phyloP scores from a whole-genome alignment of 371 early-diverging fungal genomes.

The Lichtheimia ramosa region DNA sequence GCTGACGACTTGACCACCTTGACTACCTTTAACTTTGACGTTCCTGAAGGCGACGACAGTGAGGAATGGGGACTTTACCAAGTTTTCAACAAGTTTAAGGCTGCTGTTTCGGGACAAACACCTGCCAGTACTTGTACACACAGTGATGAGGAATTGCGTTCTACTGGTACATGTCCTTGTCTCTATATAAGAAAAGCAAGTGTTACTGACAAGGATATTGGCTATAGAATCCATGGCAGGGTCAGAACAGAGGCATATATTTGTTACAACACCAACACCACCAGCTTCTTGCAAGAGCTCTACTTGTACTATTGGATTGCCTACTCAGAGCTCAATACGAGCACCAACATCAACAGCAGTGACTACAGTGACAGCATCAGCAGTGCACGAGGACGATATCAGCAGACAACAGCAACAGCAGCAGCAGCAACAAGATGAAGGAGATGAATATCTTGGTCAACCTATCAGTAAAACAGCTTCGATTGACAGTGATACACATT shows the following conservation, averaged over 20 bases:
- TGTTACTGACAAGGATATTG: background rate
- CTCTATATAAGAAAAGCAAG: background rate
- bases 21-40: conserved; percentile 48
- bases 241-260: conserved; percentile 11
- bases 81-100: conserved; percentile 54
- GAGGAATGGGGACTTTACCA: conserved; percentile 58
- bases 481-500: conserved; percentile 54
- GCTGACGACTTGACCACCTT: conserved; percentile 27
- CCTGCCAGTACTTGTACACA: background rate
- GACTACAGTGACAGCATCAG: conserved; percentile 10
- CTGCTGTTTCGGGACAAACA: conserved; percentile 41
- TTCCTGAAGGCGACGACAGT: conserved; percentile 32
- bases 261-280: conserved; percentile 25
- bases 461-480: conserved; percentile 44
- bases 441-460: background rate
- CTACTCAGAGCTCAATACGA: background rate
- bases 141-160: background rate
- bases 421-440: background rate
- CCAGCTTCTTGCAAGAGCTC: conserved; percentile 19
- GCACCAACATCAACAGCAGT: conserved; percentile 22
- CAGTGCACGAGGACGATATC: conserved; percentile 13
- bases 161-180: background rate
- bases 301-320: background rate
- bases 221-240: background rate
- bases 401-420: background rate